Base-by-base conservation (phyloP, 2,329 filamentous ascomycete species). In the Verticillium tricorpus region DNA sequence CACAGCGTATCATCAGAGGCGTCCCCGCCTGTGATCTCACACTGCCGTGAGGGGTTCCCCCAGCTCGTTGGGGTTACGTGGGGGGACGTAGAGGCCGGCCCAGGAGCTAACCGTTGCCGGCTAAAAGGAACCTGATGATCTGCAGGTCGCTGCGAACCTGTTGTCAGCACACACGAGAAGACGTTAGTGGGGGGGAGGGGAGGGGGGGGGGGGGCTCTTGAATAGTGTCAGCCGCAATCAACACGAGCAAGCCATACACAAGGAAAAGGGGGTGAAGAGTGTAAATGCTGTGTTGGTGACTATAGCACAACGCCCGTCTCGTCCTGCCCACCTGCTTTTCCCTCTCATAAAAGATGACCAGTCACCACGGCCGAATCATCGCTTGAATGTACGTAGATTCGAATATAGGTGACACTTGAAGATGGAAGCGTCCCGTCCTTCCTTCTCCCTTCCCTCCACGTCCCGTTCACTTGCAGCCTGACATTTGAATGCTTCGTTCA, bases 381-480 rank as follows among this genome's bases (percentile, higher is more conserved):
- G 45, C 45, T 52, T 52, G 45, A 52, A 52, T 34, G 32, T 55
- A 55, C 22, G 45, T 55, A 59, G 45, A 59, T 59, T 59, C 45
- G n/a, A 59, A 54, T 59, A 54, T 59, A 59, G 31, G 58, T 59
- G 58, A 31, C 45, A 32, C 54, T 59, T 54, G 58, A 59, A 59
- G 31, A 58, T 58, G 35, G 39, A 40, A 45, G 17, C 45, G 25
- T 32, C 15, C 54, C 28, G 12, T 32, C 31, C 28, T 55, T 17
- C 28, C 17, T 34, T 28, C 54, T 9, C 9, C n/a, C 8, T 19
- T 17, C 32, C 54, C 12, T 17, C n/a, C 54, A 7, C 54, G 37
- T 19, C 45, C 45, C 45, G 45, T 52, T 22, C 45, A 52, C 45
- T 52, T 22, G 19, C 45, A 19, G 45, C 45, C 45, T 52, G 45